Conservation (phyloP, 495 filamentous ascomycete species). For the Platismatia glauca region DNA sequence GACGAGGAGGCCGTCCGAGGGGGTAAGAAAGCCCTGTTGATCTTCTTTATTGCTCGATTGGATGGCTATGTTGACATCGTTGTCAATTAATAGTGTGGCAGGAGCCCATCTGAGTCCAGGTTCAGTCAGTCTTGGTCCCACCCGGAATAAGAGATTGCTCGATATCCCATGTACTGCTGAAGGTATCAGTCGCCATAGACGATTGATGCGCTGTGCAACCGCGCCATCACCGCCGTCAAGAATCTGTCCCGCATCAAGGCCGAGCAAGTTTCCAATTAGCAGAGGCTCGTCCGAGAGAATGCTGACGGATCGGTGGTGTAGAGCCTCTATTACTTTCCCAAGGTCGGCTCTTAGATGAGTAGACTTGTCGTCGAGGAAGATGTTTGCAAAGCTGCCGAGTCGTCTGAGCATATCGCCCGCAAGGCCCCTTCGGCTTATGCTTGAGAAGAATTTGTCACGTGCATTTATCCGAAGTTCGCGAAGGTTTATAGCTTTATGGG, state of each 20-base stretch:
- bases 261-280: slow-evolving; percentile 11
- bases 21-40: neutral
- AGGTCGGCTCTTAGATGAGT: neutral
- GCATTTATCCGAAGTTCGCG: neutral
- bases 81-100: neutral
- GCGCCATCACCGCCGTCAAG: slow-evolving; percentile 2
- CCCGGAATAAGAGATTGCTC: slow-evolving; percentile 4
- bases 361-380: neutral
- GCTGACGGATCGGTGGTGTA: slow-evolving; percentile 14
- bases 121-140: slow-evolving; percentile 9
- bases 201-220: neutral
- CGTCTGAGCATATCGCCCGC: neutral
- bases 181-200: neutral
- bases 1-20: slow-evolving; percentile 1
- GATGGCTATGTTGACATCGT: neutral
- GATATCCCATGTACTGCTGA: slow-evolving; percentile 1
- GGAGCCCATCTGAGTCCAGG: slow-evolving; percentile 12
- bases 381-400: neutral
- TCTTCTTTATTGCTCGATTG: neutral
- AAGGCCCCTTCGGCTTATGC: slow-evolving; percentile 4
- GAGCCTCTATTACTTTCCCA: neutral
- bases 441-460: neutral
- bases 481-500: neutral
- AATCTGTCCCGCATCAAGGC: slow-evolving; percentile 4
- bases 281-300: slow-evolving; percentile 9